phyloP scores from a whole-genome alignment of 768 basidiomycete genomes.

The Myochromella boudieri region DNA sequence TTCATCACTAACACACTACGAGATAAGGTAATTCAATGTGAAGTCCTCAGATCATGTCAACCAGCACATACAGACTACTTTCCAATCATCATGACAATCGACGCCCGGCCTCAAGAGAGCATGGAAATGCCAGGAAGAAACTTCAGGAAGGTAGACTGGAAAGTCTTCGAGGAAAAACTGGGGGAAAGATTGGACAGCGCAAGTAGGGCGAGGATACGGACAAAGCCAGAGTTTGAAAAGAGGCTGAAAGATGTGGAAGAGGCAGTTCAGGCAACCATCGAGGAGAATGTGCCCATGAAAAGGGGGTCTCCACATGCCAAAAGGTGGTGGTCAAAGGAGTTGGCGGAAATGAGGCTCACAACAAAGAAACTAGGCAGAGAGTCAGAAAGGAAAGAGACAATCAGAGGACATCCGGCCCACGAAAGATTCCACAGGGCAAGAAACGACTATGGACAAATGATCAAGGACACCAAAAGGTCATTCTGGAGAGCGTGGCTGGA shows the following conservation, averaged over 20 bases:
- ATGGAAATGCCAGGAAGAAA: slow-evolving; percentile 6
- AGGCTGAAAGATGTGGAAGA: neutral
- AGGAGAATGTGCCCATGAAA: neutral
- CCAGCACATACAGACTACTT: slow-evolving; percentile 25
- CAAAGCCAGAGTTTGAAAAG: slow-evolving; percentile 12
- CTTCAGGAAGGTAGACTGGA: slow-evolving; percentile 25
- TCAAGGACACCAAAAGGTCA: too few relatives aligned
- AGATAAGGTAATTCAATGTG: neutral
- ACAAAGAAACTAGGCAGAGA: neutral
- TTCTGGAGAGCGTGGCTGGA: too few relatives aligned
- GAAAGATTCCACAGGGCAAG: too few relatives aligned
- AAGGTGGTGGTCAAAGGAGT: slow-evolving; percentile 2
- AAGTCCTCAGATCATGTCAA: neutral
- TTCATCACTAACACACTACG: neutral
- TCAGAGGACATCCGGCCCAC: too few relatives aligned
- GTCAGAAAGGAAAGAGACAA: too few relatives aligned
- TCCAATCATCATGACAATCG: slow-evolving; percentile 25
- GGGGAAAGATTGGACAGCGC: neutral
- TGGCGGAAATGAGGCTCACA: neutral
- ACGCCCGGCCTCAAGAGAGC: slow-evolving; percentile 7
- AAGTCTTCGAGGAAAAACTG: slow-evolving; percentile 22
- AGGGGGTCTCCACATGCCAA: neutral
- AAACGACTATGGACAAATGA: too few relatives aligned
- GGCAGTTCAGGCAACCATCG: slow-evolving; percentile 1
- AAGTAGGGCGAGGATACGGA: slow-evolving; percentile 23